Base-by-base conservation (phyloP, 2,329 filamentous ascomycete genomes). In the Aspergillus tubingensis region DNA sequence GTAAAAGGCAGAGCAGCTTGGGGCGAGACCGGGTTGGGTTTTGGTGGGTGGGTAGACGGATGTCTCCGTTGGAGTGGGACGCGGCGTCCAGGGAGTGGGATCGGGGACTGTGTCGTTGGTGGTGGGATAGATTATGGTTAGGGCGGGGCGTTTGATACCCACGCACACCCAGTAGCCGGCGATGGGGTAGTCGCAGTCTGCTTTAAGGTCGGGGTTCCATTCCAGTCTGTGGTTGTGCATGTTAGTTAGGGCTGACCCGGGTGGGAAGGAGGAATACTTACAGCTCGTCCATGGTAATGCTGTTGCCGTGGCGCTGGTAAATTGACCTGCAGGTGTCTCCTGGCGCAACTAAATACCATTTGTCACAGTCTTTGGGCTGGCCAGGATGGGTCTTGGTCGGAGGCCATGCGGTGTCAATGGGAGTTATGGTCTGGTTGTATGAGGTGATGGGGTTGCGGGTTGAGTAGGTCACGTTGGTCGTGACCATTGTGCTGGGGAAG, bases 311-410 rank as follows among this genome's bases (percentile, higher is more conserved):
- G 7, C 47, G 56, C 32, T 10, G 41, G 15, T 25, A 15, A 23
- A 65, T 65, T 17, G 11, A 53, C 3, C 58, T 51, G 19, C 63
- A 65, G 15, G 58, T 63, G 17, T 65, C 63, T 3, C 56, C 58
- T 13, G 50, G n/a, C n/a, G 13, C 5, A 4, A 63, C 61, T 2
- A 48, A 38, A 41, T 65, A 48, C 63, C 63, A 65, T n/a, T 27
- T 49, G 41, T 57, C 50, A 27, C 63, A 65, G 7, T 23, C 15
- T 3, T 11, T 30, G 2, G 63, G 56, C 19, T 65, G 61, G 7
- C 59, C 63, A 5, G 58, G 11, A 39, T 58, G 58, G 25, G 61
- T 65, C 8, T 57, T 58, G 3, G 32, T 65, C 2, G 58, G 61
- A n/a, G 63, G 59, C 63, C 58, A 61, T 11, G 61, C 30, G 8